Percentiles rank a stretch among this genome's conserved stretches.
These are phyloP conservation scores for Lactarius sanguifluus DNA, from an alignment of 768 basidiomycete genomes.

Conservation along the genomic window DNA sequence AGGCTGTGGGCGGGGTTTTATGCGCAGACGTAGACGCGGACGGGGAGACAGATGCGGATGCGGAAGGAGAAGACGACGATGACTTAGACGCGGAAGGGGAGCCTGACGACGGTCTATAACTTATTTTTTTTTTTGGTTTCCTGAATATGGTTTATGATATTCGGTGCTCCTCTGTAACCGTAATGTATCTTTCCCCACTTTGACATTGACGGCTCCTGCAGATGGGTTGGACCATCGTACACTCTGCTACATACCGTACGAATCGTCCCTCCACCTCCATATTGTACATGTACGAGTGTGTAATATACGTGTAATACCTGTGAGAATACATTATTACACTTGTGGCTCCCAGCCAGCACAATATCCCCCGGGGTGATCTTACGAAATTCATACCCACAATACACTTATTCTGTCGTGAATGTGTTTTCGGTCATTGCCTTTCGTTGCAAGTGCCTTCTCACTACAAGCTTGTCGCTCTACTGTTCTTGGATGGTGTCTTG, in stretches of 20 bases:
- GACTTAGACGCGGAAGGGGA: slow-evolving; percentile 39
- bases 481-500: no score
- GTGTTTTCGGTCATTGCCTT: slow-evolving; percentile 56
- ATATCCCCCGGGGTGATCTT: background rate
- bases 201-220: slow-evolving; percentile 6
- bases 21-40: slow-evolving; percentile 37
- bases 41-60: slow-evolving; percentile 47
- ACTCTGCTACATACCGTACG: slow-evolving; percentile 9
- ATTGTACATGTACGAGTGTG: slow-evolving; percentile 11
- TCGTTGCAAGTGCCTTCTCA: slow-evolving; percentile 47
- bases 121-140: slow-evolving; percentile 21
- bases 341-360: background rate
- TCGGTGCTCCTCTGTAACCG: slow-evolving; percentile 22
- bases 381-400: background rate
- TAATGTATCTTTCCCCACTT: slow-evolving; percentile 23
- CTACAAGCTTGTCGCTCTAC: slow-evolving; percentile 2
- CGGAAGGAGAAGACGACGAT: slow-evolving; percentile 38
- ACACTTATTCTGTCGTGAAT: slow-evolving; percentile 37
- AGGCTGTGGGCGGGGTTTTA: slow-evolving; percentile 4
- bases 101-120: slow-evolving; percentile 32
- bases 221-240: slow-evolving; percentile 4
- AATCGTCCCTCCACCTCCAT: slow-evolving; percentile 8
- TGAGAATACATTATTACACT: background rate
- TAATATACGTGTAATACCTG: slow-evolving; percentile 6
- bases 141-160: slow-evolving; percentile 22